Evolutionary conservation across 228 moss, liverwort and hornwort genomes (phyloP).

Genomic region (Sphagnum magellanicum): DNA sequence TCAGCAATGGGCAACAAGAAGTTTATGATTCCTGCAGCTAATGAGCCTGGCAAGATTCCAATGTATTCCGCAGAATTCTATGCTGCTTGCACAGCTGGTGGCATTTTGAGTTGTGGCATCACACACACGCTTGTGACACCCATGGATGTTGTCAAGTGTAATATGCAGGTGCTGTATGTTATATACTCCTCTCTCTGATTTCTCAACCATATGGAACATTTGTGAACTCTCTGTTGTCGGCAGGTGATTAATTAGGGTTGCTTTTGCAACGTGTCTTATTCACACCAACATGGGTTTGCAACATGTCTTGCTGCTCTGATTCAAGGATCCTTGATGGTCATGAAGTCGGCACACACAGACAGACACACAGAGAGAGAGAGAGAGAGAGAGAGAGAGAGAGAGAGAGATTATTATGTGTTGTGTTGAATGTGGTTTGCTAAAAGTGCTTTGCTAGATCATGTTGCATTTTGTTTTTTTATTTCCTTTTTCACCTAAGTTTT

Average conservation of each 20-base stretch:
- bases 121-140: conserved; percentile 71
- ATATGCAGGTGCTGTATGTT: conserved; percentile 62
- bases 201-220: background rate
- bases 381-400: too few species aligned
- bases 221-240: background rate
- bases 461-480: background rate
- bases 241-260: too few species aligned
- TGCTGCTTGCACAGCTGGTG: conserved; percentile 51
- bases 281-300: too few species aligned
- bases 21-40: conserved; percentile 45
- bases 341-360: too few species aligned
- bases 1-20: conserved; percentile 5
- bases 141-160: conserved; percentile 83
- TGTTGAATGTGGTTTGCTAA: too few species aligned
- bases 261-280: too few species aligned
- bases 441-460: background rate
- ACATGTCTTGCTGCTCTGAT: too few species aligned
- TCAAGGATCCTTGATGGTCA: too few species aligned
- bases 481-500: background rate
- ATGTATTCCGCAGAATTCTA: conserved; percentile 72
- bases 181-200: background rate
- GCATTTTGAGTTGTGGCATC: conserved; percentile 79
- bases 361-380: too few species aligned
- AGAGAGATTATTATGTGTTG: too few species aligned
- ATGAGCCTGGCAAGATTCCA: conserved; percentile 51